phyloP scores from a whole-genome alignment of 345 rosid genomes.

The Theobroma cacao region DNA sequence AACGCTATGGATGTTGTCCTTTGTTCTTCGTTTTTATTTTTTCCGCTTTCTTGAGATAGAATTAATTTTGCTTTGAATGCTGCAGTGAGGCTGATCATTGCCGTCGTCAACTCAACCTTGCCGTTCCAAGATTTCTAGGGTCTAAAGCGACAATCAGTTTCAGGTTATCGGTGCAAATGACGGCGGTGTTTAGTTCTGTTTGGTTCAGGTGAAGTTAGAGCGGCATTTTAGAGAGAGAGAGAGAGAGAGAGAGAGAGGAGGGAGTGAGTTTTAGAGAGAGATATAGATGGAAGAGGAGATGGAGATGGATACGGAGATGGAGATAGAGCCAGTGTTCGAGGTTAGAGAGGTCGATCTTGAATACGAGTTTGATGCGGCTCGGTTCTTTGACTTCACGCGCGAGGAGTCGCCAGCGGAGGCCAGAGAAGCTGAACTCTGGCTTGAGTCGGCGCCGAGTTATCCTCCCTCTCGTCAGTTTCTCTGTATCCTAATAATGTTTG shows the following conservation, averaged over 20 bases:
- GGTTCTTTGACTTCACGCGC: constrained; percentile 71
- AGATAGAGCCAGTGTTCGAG: constrained; percentile 55
- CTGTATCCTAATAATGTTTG: constrained; percentile 11
- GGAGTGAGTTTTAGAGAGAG: constrained; percentile 26
- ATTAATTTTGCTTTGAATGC: constrained; percentile 16
- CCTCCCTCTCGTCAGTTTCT: constrained; percentile 88
- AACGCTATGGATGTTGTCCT: constrained; percentile 24
- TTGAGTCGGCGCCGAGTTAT: constrained; percentile 58
- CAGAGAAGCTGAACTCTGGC: constrained; percentile 68
- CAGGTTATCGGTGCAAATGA: background rate
- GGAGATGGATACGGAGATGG: constrained; percentile 31
- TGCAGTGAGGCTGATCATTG: constrained; percentile 11
- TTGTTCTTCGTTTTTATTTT: constrained; percentile 17
- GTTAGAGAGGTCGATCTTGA: constrained; percentile 75
- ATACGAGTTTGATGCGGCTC: constrained; percentile 90
- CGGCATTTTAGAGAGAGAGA: constrained; percentile 20
- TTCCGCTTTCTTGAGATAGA: background rate
- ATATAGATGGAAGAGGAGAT: constrained; percentile 39
- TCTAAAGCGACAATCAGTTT: background rate
- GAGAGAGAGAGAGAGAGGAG: constrained; percentile 31
- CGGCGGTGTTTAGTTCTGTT: constrained; percentile 2
- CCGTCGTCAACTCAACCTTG: constrained; percentile 6
- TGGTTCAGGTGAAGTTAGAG: constrained; percentile 19
- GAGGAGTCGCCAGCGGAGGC: constrained; percentile 66
- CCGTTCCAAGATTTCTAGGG: constrained; percentile 7